Evolutionary conservation across 2,329 filamentous ascomycete species (phyloP).

Genomic region (Fusarium tricinctum): DNA sequence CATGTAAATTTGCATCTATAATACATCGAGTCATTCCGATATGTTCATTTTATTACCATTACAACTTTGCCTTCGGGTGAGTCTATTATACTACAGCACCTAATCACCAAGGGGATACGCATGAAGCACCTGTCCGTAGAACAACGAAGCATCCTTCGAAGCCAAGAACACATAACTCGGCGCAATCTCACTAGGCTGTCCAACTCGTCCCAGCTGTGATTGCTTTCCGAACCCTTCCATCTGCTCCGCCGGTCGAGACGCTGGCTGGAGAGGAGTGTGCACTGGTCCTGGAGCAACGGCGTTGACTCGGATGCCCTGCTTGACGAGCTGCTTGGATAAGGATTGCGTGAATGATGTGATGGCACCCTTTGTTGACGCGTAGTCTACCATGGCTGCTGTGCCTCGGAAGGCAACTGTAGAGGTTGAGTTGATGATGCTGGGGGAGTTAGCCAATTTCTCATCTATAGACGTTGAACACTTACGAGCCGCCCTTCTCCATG

Average conservation of each 20-base stretch:
- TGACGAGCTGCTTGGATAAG: conserved; percentile 65
- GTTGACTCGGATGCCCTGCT: conserved; percentile 70
- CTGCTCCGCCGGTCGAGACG: conserved; percentile 59
- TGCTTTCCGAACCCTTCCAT: conserved; percentile 61
- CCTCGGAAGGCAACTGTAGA: conserved; percentile 69
- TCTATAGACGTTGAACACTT: conserved; percentile 34
- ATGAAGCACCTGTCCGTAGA: conserved; percentile 58
- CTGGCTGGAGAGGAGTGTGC: conserved; percentile 61
- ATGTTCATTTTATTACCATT: background rate
- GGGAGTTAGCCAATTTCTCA: background rate
- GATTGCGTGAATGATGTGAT: conserved; percentile 69
- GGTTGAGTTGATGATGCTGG: conserved; percentile 69
- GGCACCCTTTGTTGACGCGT: conserved; percentile 70
- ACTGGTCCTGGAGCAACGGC: conserved; percentile 60
- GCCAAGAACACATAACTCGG: conserved; percentile 59
- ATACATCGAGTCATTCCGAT: background rate
- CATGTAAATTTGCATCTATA: too few species aligned
- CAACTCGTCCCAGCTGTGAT: conserved; percentile 55
- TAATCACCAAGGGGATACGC: conserved; percentile 59
- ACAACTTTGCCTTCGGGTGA: background rate
- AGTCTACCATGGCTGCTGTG: conserved; percentile 65
- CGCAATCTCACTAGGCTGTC: conserved; percentile 62
- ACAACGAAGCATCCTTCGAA: conserved; percentile 57
- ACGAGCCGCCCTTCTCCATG: conserved; percentile 65
- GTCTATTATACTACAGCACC: background rate